phyloP scores from a whole-genome alignment of 208 protist genomes.

The Leishmania mexicana region DNA sequence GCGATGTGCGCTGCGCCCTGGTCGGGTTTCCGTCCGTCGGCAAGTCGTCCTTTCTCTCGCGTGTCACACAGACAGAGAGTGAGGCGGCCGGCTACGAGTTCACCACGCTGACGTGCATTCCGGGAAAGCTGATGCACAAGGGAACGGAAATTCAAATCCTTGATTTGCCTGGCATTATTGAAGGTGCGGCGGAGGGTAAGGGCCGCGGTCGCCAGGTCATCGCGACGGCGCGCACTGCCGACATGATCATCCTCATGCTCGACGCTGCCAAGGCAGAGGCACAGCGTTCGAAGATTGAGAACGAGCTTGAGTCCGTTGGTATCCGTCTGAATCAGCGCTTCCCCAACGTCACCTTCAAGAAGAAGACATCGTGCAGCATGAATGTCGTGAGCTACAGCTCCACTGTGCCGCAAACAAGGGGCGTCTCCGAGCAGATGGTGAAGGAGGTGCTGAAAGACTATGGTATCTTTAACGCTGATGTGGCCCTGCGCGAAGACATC shows the following conservation, averaged over 20 bases:
- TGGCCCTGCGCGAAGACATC: constrained; percentile 95
- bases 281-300: constrained; percentile 92
- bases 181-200: constrained; percentile 96
- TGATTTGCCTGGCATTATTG: constrained; percentile 99
- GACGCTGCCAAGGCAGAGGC: constrained; percentile 94
- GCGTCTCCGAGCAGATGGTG: constrained; percentile 89
- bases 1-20: constrained; percentile 92
- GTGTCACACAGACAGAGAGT: constrained; percentile 95
- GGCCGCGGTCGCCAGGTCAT: constrained; percentile 98
- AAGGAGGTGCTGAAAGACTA: constrained; percentile 96
- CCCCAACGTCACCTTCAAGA: constrained; percentile 95
- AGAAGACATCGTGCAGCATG: constrained; percentile 93
- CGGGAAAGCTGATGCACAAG: constrained; percentile 96
- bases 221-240: constrained; percentile 95
- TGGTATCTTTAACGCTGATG: constrained; percentile 97
- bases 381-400: constrained; percentile 90
- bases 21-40: constrained; percentile 97
- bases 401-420: constrained; percentile 80
- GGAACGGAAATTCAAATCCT: constrained; percentile 98
- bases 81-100: constrained; percentile 98
- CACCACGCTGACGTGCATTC: constrained; percentile 99
- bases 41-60: constrained; percentile 98
- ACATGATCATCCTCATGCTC: constrained; percentile 98
- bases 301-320: constrained; percentile 95
- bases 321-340: constrained; percentile 95